These are phyloP conservation scores for Cystoderma amianthinum DNA, from an alignment of 768 basidiomycete genomes.

Conservation along the genomic window DNA sequence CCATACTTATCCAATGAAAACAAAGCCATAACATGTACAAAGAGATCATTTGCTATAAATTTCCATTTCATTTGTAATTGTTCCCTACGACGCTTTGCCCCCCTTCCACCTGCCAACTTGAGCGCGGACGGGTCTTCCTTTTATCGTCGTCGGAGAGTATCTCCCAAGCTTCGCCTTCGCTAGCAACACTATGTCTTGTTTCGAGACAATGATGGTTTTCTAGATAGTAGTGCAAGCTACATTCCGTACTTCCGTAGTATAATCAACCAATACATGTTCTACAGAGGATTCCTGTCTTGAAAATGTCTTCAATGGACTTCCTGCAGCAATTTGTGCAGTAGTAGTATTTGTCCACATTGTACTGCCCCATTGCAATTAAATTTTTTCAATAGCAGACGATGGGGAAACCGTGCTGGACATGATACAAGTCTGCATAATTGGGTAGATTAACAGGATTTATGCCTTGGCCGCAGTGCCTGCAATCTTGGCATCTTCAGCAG, in stretches of 20 bases:
- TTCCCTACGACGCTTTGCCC: slow-evolving; percentile 18
- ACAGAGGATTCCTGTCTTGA: not conserved
- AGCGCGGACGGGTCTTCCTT: slow-evolving; percentile 27
- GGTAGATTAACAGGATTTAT: slow-evolving; percentile 25
- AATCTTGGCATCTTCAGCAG: slow-evolving; percentile 84
- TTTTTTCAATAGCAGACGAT: not conserved
- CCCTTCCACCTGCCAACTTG: slow-evolving; percentile 22
- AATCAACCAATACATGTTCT: too few species aligned
- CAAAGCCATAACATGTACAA: too few species aligned
- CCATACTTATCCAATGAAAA: too few species aligned
- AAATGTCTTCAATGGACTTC: not conserved
- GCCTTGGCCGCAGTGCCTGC: slow-evolving; percentile 44
- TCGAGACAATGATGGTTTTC: slow-evolving; percentile 57
- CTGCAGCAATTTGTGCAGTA: not conserved
- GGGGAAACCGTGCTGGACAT: slow-evolving; percentile 3
- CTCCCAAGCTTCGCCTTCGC: slow-evolving; percentile 58
- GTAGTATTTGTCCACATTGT: not conserved
- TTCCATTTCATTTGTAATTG: too few species aligned
- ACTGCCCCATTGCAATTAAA: not conserved
- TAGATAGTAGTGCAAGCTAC: slow-evolving; percentile 73
- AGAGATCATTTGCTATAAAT: too few species aligned
- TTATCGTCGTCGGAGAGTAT: slow-evolving; percentile 38
- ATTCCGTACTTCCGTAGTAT: slow-evolving; percentile 14
- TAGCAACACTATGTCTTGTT: slow-evolving; percentile 59
- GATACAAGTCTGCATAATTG: slow-evolving; percentile 4